Conservation (phyloP, 1,139 yeast genomes). For the Blastobotrys arbuscula region DNA sequence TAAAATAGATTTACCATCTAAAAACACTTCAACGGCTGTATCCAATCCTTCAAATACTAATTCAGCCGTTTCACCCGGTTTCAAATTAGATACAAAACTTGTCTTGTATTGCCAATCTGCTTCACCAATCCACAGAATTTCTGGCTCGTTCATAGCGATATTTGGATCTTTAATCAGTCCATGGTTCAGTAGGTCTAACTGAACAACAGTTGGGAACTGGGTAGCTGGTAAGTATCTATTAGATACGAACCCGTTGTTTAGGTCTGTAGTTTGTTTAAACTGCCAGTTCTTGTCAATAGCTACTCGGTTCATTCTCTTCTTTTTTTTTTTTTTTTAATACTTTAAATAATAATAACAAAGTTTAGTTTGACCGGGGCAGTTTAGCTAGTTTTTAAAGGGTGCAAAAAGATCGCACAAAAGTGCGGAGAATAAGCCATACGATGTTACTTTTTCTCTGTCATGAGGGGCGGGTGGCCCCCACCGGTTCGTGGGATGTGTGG, state of each 20-base stretch:
- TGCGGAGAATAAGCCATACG: not conserved
- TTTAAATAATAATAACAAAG: not conserved
- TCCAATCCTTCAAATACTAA: slow-evolving; percentile 42
- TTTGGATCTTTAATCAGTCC: slow-evolving; percentile 40
- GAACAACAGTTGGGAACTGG: slow-evolving; percentile 32
- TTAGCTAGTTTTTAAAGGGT: not conserved
- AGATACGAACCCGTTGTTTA: slow-evolving; percentile 7
- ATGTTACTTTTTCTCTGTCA: not conserved
- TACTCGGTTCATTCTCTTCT: slow-evolving; percentile 7
- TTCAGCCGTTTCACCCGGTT: slow-evolving; percentile 21
- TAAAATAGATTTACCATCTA: slow-evolving; percentile 34
- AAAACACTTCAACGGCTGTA: slow-evolving; percentile 37
- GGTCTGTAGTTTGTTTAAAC: slow-evolving; percentile 13
- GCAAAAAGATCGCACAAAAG: not conserved
- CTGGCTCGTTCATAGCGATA: slow-evolving; percentile 35
- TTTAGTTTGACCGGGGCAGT: not conserved
- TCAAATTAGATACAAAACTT: slow-evolving; percentile 3
- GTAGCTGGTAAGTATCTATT: slow-evolving; percentile 16
- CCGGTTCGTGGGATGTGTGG: not conserved
- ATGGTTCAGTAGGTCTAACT: slow-evolving; percentile 35
- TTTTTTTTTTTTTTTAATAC: not conserved
- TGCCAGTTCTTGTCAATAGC: slow-evolving; percentile 12
- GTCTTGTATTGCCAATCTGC: slow-evolving; percentile 40
- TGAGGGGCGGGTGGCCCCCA: not conserved
- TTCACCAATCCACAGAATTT: slow-evolving; percentile 43